Evolutionary conservation across 345 rosid genomes (phyloP).

Genomic region (Hypericum perforatum): DNA sequence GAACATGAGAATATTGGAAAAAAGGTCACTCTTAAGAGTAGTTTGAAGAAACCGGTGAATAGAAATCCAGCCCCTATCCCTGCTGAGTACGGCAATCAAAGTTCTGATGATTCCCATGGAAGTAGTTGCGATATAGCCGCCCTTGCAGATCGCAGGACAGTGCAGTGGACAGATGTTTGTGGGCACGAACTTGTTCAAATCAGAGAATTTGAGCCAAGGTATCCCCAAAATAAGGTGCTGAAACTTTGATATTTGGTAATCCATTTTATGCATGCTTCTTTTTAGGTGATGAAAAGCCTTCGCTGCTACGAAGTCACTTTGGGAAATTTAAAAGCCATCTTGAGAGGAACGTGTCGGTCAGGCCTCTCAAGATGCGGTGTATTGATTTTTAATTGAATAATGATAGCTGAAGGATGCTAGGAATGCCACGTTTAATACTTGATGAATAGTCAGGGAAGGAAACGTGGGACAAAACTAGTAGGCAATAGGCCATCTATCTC

Average conservation of each 20-base stretch:
- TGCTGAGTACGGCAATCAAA: slow-evolving; percentile 32
- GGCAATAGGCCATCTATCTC: too few relatives aligned
- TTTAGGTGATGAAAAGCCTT: not conserved
- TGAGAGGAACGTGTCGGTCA: too few relatives aligned
- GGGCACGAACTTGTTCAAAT: slow-evolving; percentile 83
- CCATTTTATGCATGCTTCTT: not conserved
- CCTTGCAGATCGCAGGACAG: slow-evolving; percentile 55
- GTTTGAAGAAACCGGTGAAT: slow-evolving; percentile 56
- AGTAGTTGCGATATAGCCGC: slow-evolving; percentile 33
- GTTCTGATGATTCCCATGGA: slow-evolving; percentile 22
- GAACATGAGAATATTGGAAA: slow-evolving; percentile 33
- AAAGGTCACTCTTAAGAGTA: slow-evolving; percentile 55
- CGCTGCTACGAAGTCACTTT: too few relatives aligned
- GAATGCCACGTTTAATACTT: too few relatives aligned
- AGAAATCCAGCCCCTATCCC: slow-evolving; percentile 28
- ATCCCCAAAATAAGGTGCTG: slow-evolving; percentile 4
- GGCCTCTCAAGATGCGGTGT: too few relatives aligned
- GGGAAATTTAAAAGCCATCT: too few relatives aligned
- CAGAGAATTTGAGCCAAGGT: slow-evolving; percentile 97
- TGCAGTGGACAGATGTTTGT: slow-evolving; percentile 92
- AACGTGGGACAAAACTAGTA: too few relatives aligned
- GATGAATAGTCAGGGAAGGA: too few relatives aligned
- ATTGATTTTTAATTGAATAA: too few relatives aligned
- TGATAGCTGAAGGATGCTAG: too few relatives aligned
- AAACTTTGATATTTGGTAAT: not conserved